phyloP scores from a whole-genome alignment of 1,284 basidiomycete species.

The Tranzscheliella williamsii region DNA sequence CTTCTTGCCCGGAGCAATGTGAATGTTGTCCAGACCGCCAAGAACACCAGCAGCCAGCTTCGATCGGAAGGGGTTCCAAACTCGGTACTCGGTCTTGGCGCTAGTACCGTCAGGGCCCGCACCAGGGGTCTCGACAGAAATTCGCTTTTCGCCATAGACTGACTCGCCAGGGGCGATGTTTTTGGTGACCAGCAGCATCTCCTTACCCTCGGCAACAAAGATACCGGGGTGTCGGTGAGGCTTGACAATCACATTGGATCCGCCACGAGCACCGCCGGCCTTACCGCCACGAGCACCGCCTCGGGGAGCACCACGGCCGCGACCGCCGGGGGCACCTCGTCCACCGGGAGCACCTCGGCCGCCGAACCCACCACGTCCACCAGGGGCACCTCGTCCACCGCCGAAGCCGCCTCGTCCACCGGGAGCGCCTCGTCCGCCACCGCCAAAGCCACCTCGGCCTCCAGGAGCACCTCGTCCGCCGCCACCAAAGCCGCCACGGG shows the following conservation, averaged over 20 bases:
- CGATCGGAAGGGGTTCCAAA: constrained; percentile 98
- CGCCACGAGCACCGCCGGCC: constrained; percentile 65
- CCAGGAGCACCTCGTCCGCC: constrained; percentile 65
- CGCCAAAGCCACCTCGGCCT: constrained; percentile 55
- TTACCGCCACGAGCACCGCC: constrained; percentile 49
- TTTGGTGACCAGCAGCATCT: constrained; percentile 94
- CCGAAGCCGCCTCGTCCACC: constrained; percentile 62
- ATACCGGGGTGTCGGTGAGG: constrained; percentile 93
- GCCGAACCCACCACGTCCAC: constrained; percentile 13
- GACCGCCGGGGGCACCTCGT: constrained; percentile 47
- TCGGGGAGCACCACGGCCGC: constrained; percentile 34
- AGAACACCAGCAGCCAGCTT: constrained; percentile 97
- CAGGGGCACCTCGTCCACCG: constrained; percentile 43
- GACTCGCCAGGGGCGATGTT: constrained; percentile 96
- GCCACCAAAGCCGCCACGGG: constrained; percentile 45
- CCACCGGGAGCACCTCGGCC: constrained; percentile 32
- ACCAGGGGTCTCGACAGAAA: constrained; percentile 67
- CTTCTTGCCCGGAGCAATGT: constrained; percentile 90
- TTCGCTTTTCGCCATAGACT: constrained; percentile 92
- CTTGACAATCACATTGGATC: constrained; percentile 79
- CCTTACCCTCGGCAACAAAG: constrained; percentile 70
- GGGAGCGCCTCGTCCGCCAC: constrained; percentile 62
- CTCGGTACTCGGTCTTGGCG: constrained; percentile 88
- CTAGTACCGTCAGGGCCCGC: constrained; percentile 69
- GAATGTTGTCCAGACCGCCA: constrained; percentile 91